phyloP scores from a whole-genome alignment of 176 grass and related monocot genomes.

The Tillandsia leiboldiana region DNA sequence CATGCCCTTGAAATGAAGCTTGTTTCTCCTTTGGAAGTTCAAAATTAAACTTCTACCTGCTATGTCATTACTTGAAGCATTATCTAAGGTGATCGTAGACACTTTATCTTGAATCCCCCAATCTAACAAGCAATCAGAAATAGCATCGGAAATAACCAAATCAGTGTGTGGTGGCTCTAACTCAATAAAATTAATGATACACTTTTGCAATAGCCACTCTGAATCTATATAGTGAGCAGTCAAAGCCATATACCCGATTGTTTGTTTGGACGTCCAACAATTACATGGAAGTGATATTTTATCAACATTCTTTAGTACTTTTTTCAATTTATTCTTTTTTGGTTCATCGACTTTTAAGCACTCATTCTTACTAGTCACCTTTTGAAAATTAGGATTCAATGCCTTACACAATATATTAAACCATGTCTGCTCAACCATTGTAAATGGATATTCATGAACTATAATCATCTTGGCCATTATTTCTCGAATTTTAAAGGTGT shows the following conservation, averaged over 20 bases:
- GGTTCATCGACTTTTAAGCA: not conserved
- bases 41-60: conserved; percentile 3
- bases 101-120: conserved; percentile 11
- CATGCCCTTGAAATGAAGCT: not conserved
- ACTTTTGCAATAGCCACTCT: not conserved
- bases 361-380: not conserved
- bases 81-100: conserved; percentile 2
- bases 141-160: conserved; percentile 5
- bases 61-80: not conserved
- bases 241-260: conserved; percentile 1
- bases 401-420: not conserved
- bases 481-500: not conserved
- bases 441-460: not conserved
- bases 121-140: not conserved
- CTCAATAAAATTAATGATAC: conserved; percentile 5
- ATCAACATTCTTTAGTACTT: not conserved
- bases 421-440: not conserved
- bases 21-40: not conserved
- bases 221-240: conserved; percentile 8
- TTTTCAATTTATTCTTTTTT: not conserved
- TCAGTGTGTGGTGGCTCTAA: not conserved
- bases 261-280: conserved; percentile 5
- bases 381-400: conserved; percentile 1
- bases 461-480: not conserved
- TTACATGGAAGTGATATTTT: not conserved